Conservation (phyloP, 2,329 filamentous ascomycete species). For the Calonectria multiphialidica region DNA sequence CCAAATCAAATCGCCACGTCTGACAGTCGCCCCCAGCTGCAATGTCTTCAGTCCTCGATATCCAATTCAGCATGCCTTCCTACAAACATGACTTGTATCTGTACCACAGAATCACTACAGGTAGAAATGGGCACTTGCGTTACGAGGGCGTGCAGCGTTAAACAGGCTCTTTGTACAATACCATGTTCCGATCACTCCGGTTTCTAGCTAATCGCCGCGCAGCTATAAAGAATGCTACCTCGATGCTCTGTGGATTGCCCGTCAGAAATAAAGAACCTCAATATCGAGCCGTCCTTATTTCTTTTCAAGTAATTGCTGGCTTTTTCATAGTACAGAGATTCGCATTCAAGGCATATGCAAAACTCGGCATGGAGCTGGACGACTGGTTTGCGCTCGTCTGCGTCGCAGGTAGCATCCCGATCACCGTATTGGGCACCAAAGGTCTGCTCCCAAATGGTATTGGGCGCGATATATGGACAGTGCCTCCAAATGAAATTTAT, state of each 20-base stretch:
- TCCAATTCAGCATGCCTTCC: not conserved
- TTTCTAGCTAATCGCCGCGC: not conserved
- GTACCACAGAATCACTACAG: not conserved
- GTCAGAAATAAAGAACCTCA: constrained; percentile 46
- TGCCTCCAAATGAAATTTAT: constrained; percentile 55
- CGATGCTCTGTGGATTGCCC: constrained; percentile 43
- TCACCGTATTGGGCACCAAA: constrained; percentile 46
- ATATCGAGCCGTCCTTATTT: constrained; percentile 49
- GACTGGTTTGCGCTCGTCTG: constrained; percentile 51
- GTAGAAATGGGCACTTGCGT: constrained; percentile 40
- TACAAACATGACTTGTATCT: constrained; percentile 12
- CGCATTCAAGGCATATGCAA: constrained; percentile 48
- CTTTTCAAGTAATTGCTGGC: constrained; percentile 50
- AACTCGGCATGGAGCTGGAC: constrained; percentile 51
- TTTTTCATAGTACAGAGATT: constrained; percentile 59
- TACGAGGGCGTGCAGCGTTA: constrained; percentile 42
- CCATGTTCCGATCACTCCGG: not conserved
- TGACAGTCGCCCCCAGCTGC: not conserved
- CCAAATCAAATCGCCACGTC: not conserved
- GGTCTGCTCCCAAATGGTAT: constrained; percentile 55
- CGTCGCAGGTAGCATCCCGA: constrained; percentile 45
- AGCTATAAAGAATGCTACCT: constrained; percentile 41
- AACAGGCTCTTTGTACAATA: constrained; percentile 46
- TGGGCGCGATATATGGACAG: constrained; percentile 64
- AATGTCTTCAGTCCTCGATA: not conserved